These are phyloP conservation scores for Crassisporium funariophilum DNA, from an alignment of 768 basidiomycete species.

Conservation along the genomic window DNA sequence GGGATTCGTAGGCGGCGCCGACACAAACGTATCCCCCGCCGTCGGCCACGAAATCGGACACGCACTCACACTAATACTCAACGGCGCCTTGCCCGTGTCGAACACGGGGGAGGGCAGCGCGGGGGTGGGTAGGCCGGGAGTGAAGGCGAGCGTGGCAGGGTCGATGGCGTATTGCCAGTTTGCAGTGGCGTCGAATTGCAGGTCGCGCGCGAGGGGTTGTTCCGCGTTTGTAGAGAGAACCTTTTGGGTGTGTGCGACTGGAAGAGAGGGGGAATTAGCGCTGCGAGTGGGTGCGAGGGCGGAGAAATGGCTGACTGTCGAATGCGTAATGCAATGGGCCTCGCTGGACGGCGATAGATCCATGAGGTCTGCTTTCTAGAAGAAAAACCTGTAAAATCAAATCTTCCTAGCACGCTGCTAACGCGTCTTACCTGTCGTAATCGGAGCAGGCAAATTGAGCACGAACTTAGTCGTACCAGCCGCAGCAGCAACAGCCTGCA, in stretches of 20 bases:
- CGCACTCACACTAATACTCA: conserved; percentile 50
- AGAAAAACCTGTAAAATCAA: background rate
- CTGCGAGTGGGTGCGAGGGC: background rate
- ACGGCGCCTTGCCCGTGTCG: conserved; percentile 49
- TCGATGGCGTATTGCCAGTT: conserved; percentile 60
- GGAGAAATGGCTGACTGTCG: conserved; percentile 42
- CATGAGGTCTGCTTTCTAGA: conserved; percentile 51
- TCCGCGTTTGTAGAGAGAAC: conserved; percentile 44
- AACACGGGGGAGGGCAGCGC: conserved; percentile 49
- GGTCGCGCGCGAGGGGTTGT: conserved; percentile 48
- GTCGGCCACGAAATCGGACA: conserved; percentile 49
- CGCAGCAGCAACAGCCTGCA: conserved; percentile 40
- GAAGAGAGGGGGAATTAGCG: background rate
- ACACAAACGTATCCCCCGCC: conserved; percentile 52
- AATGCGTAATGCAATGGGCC: conserved; percentile 58
- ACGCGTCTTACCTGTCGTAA: conserved; percentile 42
- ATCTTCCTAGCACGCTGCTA: background rate
- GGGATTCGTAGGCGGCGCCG: conserved; percentile 46
- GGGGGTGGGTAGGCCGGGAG: conserved; percentile 30
- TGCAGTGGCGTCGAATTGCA: conserved; percentile 49
- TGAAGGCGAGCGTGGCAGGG: conserved; percentile 43
- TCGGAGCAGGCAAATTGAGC: conserved; percentile 47
- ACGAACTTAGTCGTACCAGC: conserved; percentile 48
- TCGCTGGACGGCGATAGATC: conserved; percentile 54
- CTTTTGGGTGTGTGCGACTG: conserved; percentile 36